Evolutionary conservation across 208 protist species (phyloP).

Genomic region (Acanthamoeba lenticulata): DNA sequence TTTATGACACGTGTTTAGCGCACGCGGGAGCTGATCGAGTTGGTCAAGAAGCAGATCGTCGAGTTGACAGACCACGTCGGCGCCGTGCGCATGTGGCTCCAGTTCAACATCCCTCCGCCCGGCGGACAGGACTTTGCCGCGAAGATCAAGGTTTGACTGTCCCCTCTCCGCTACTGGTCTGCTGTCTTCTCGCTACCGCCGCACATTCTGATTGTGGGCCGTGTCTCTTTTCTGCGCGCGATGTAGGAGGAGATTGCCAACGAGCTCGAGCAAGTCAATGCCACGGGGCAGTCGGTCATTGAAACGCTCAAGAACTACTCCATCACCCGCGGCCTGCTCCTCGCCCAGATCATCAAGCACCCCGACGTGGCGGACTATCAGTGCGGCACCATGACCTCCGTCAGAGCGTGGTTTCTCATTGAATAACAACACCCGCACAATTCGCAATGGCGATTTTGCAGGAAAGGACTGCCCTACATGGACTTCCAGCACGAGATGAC

Average conservation of each 20-base stretch:
- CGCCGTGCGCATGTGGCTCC: slow-evolving; percentile 12
- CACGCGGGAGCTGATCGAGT: neutral
- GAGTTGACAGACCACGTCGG: neutral
- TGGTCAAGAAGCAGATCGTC: neutral
- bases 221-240: neutral
- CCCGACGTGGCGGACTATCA: neutral
- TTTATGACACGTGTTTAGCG: neutral
- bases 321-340: neutral
- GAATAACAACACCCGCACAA: too few relatives aligned
- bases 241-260: neutral
- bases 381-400: neutral
- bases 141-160: neutral
- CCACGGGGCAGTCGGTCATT: too few relatives aligned
- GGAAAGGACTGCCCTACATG: neutral
- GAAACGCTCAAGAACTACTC: too few relatives aligned
- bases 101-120: slow-evolving; percentile 29
- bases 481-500: slow-evolving; percentile 5
- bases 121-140: slow-evolving; percentile 17
- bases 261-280: neutral
- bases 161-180: too few relatives aligned
- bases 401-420: too few relatives aligned
- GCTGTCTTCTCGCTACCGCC: too few relatives aligned
- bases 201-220: too few relatives aligned
- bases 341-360: neutral
- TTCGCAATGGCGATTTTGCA: too few relatives aligned